phyloP scores from a whole-genome alignment of 208 protist genomes.

The Strigomonas culicis region DNA sequence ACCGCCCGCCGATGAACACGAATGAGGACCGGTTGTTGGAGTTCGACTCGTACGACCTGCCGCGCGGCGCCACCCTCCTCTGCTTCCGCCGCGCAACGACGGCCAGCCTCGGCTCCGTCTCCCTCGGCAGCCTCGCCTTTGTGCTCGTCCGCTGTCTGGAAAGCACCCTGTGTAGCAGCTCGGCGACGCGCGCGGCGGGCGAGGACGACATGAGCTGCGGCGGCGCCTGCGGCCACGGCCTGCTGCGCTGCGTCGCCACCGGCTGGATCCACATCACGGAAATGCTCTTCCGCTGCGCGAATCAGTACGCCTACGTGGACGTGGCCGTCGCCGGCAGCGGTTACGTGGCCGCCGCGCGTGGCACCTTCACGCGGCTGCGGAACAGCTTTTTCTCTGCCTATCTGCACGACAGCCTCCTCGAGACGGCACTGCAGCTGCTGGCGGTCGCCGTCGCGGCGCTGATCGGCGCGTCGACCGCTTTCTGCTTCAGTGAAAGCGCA shows the following conservation, averaged over 20 bases:
- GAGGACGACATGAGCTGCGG: slow-evolving; percentile 28
- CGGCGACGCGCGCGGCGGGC: no score
- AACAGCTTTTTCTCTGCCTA: slow-evolving; percentile 73
- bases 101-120: slow-evolving; percentile 88
- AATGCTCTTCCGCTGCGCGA: slow-evolving; percentile 84
- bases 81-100: slow-evolving; percentile 72
- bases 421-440: slow-evolving; percentile 53
- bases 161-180: no score
- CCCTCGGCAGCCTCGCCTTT: slow-evolving; percentile 88
- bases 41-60: slow-evolving; percentile 51
- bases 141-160: slow-evolving; percentile 71
- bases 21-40: no score
- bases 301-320: slow-evolving; percentile 91
- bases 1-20: no score
- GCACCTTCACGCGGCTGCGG: slow-evolving; percentile 73
- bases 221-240: slow-evolving; percentile 20
- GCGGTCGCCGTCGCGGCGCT: slow-evolving; percentile 48
- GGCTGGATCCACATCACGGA: slow-evolving; percentile 67
- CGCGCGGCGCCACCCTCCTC: slow-evolving; percentile 59
- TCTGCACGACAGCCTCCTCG: slow-evolving; percentile 87
- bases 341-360: slow-evolving; percentile 88
- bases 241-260: slow-evolving; percentile 35
- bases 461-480: slow-evolving; percentile 43
- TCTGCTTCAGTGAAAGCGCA: slow-evolving; percentile 11
- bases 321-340: slow-evolving; percentile 90